phyloP scores from a whole-genome alignment of 2,329 filamentous ascomycete genomes.

The Epicoccum sorghinum region DNA sequence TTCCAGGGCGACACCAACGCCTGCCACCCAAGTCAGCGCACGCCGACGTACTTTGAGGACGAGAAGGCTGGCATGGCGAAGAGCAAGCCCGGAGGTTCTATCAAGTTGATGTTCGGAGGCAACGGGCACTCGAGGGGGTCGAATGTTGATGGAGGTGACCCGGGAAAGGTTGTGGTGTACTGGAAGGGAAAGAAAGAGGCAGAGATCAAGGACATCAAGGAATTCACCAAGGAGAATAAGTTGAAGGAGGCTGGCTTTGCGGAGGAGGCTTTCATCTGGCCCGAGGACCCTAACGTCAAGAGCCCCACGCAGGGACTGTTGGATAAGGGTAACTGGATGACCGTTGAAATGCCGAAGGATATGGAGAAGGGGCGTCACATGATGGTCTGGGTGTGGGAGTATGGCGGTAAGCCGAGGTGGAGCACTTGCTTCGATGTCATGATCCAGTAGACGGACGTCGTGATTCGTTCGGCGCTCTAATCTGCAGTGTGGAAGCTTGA shows the following conservation, averaged over 20 bases:
- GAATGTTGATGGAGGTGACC: slow-evolving; percentile 25
- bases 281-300: slow-evolving; percentile 23
- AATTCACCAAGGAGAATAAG: slow-evolving; percentile 25
- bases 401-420: slow-evolving; percentile 23
- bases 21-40: slow-evolving; percentile 26
- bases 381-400: slow-evolving; percentile 38
- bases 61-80: slow-evolving; percentile 29
- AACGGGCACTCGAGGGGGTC: slow-evolving; percentile 34
- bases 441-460: slow-evolving; percentile 16
- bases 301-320: slow-evolving; percentile 23
- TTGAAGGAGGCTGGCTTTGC: slow-evolving; percentile 29
- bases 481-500: neutral
- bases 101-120: slow-evolving; percentile 36
- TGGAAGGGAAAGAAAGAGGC: slow-evolving; percentile 26
- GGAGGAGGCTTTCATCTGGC: slow-evolving; percentile 29
- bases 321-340: slow-evolving; percentile 39
- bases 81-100: slow-evolving; percentile 17
- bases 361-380: slow-evolving; percentile 36
- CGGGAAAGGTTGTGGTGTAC: slow-evolving; percentile 19
- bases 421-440: slow-evolving; percentile 36
- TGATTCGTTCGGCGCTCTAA: neutral
- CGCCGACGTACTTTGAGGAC: slow-evolving; percentile 15
- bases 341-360: slow-evolving; percentile 26
- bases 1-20: slow-evolving; percentile 18
- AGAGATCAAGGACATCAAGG: slow-evolving; percentile 29